Evolutionary conservation across 352 stramenopile genomes (phyloP), one percentile per base, ranked within the genome.

Genomic region (Phytopythium oedochilum): DNA sequence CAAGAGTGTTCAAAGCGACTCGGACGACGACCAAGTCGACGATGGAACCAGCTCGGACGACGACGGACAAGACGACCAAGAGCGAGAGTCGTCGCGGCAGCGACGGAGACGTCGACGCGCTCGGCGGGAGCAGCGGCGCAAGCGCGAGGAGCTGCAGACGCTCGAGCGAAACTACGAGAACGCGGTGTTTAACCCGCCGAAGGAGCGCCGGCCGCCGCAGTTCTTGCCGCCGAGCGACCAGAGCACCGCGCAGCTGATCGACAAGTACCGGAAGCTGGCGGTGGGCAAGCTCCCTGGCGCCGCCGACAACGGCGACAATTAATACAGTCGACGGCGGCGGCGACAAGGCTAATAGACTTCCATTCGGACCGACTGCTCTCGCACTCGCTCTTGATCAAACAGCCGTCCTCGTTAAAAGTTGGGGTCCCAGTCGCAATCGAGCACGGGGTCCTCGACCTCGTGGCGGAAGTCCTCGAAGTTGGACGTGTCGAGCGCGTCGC

Each of bases 381-480:
- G 5, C 32, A 36, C 32, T 45, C n/a, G 2, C 0, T 47, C 8
- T 29, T n/a, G 10, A 28, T 31, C 22, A 25, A n/a, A 2, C 1
- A 22, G 5, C 4, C 3, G 9, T 8, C 14, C 3, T 4, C 0
- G 40, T 15, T 31, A 89, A 55, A 89, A 90, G 52, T 90, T 76
- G 0, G 76, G 78, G 56, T 89, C 74, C 82, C 82, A 90, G 28
- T 83, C 71, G 55, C 82, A 90, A 35, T 86, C 75, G 18, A 73
- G 53, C 26, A 66, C 75, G 38, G 72, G 58, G 48, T 90, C 79
- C 52, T 89, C 75, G 34, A 76, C 53, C 60, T 92, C 77, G 42
- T 89, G 75, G 25, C 68, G 63, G 53, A 90, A 88, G 40, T 88
- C 79, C 43, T 89, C 83, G 54, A 92, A 92, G 67, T 92, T 90